A percentile compares a stretch with the other conserved stretches of the same genome.
These are phyloP conservation scores for Candida jianshihensis DNA, from an alignment of 805 yeast genomes.

Conservation along the genomic window DNA sequence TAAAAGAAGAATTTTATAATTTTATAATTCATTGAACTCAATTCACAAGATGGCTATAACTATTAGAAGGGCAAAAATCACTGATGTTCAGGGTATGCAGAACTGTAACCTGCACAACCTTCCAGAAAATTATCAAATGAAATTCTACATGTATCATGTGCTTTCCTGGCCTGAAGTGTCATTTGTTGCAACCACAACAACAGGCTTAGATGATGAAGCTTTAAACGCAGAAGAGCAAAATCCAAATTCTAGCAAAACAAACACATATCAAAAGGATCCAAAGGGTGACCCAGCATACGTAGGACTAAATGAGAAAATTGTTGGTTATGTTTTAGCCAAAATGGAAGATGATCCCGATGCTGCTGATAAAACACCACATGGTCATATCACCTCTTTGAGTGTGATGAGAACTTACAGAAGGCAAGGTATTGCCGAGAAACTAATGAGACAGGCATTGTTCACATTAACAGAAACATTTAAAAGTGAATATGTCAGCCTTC, in stretches of 20 bases:
- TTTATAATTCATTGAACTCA: too few species aligned
- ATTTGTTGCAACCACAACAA: slow-evolving; percentile 84
- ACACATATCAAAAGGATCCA: slow-evolving; percentile 26
- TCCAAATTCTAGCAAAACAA: slow-evolving; percentile 7
- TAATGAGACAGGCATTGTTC: slow-evolving; percentile 78
- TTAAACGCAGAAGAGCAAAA: slow-evolving; percentile 15
- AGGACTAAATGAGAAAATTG: slow-evolving; percentile 66
- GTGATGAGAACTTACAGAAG: slow-evolving; percentile 95
- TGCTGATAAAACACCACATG: slow-evolving; percentile 66
- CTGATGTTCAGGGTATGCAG: slow-evolving; percentile 91
- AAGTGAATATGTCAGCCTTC: slow-evolving; percentile 81
- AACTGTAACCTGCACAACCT: slow-evolving; percentile 86
- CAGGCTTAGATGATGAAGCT: slow-evolving; percentile 22
- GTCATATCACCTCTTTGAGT: slow-evolving; percentile 89
- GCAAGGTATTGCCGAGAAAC: slow-evolving; percentile 88
- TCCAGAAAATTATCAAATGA: slow-evolving; percentile 90
- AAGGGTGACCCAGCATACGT: slow-evolving; percentile 57
- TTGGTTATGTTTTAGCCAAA: slow-evolving; percentile 94
- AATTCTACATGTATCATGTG: slow-evolving; percentile 90
- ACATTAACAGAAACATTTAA: slow-evolving; percentile 76
- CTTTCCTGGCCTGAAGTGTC: slow-evolving; percentile 97
- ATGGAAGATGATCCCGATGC: slow-evolving; percentile 92
- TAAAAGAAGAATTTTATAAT: too few species aligned
- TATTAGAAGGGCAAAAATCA: slow-evolving; percentile 79
- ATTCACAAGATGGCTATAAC: slow-evolving; percentile 63